A percentile compares a stretch with the other conserved stretches of the same genome.
These are phyloP conservation scores for Blastomyces silverae DNA, from an alignment of 2,329 filamentous ascomycete genomes.

Conservation along the genomic window DNA sequence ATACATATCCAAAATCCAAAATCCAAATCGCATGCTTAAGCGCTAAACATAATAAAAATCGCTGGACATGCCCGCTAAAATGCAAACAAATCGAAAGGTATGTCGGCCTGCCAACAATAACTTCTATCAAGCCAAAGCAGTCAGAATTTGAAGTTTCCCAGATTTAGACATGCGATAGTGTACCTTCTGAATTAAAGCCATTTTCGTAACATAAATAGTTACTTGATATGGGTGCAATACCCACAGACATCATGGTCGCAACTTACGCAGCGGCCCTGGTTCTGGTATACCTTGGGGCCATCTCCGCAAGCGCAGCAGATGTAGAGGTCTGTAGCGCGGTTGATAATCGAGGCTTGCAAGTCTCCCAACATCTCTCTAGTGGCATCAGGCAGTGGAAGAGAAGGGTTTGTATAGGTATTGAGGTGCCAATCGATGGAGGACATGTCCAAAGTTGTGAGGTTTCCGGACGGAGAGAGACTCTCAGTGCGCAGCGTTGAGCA, in stretches of 20 bases:
- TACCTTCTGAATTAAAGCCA: not conserved
- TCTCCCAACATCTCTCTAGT: not conserved
- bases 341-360: slow-evolving; percentile 3
- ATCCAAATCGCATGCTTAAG: slow-evolving; percentile 6
- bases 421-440: not conserved
- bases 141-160: slow-evolving; percentile 5
- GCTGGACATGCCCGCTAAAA: slow-evolving; percentile 2
- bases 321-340: slow-evolving; percentile 28
- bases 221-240: slow-evolving; percentile 30
- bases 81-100: not conserved
- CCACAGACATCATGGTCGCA: slow-evolving; percentile 32
- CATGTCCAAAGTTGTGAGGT: not conserved
- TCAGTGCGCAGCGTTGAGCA: slow-evolving; percentile 14
- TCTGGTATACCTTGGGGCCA: slow-evolving; percentile 35
- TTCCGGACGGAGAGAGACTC: slow-evolving; percentile 15
- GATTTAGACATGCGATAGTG: not conserved
- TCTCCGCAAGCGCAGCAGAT: slow-evolving; percentile 37
- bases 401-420: not conserved
- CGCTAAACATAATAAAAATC: slow-evolving; percentile 5
- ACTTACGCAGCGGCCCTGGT: slow-evolving; percentile 30
- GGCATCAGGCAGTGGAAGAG: not conserved
- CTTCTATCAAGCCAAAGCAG: not conserved
- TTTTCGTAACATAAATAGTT: slow-evolving; percentile 3
- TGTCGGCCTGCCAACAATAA: not conserved
- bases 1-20: slow-evolving; percentile 11